phyloP scores from a whole-genome alignment of 2,329 filamentous ascomycete genomes.

The Phialocephala subalpina region DNA sequence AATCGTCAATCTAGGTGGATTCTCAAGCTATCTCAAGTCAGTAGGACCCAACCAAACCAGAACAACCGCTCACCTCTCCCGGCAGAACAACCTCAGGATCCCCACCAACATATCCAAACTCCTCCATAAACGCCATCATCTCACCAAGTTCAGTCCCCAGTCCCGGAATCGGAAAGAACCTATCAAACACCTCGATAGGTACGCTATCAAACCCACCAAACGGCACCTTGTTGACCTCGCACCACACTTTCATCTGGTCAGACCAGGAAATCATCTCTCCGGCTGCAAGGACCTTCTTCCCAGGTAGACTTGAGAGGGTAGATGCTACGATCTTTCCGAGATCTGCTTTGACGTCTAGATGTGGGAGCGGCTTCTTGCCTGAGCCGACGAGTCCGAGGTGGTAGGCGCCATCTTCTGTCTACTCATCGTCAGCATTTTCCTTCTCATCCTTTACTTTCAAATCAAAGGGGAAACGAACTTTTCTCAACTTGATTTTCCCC shows the following conservation, averaged over 20 bases:
- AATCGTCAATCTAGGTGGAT: constrained; percentile 27
- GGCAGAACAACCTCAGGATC: constrained; percentile 45
- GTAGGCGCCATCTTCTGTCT: constrained; percentile 35
- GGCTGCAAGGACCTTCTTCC: constrained; percentile 34
- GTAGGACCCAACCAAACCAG: not conserved
- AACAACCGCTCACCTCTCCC: constrained; percentile 27
- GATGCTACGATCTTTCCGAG: constrained; percentile 36
- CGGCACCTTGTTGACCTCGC: constrained; percentile 25
- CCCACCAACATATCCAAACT: constrained; percentile 47
- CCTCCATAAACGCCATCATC: constrained; percentile 41
- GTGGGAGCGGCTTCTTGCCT: constrained; percentile 27
- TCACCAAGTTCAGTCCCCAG: constrained; percentile 44
- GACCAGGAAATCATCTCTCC: constrained; percentile 28
- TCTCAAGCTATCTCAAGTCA: constrained; percentile 29
- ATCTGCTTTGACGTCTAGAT: constrained; percentile 29
- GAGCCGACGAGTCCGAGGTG: constrained; percentile 40
- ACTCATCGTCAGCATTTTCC: constrained; percentile 1
- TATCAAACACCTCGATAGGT: constrained; percentile 35
- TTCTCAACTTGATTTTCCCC: constrained; percentile 22
- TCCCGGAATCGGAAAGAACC: constrained; percentile 36
- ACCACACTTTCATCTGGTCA: constrained; percentile 32
- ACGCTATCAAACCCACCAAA: constrained; percentile 30
- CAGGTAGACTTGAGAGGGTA: constrained; percentile 34
- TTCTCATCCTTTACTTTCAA: no score
- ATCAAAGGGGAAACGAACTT: constrained; percentile 21